Conservation (phyloP, 2,329 filamentous ascomycete species). For the Chaetomiaceae sp. region DNA sequence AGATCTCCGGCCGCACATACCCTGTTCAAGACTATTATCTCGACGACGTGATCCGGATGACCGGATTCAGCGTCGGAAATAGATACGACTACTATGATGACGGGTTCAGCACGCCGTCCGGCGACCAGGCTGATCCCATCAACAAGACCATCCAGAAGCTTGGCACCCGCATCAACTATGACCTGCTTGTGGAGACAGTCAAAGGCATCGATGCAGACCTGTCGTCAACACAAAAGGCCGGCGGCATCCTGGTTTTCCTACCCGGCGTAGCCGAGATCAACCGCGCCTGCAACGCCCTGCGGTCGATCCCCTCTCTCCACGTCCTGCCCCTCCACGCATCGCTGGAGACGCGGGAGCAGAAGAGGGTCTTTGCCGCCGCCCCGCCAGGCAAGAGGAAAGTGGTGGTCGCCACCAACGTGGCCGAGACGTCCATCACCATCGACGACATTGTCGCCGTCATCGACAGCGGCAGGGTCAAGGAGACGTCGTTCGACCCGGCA, state of each 20-base stretch:
- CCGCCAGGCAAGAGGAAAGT: constrained; percentile 83
- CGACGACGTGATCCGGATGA: constrained; percentile 79
- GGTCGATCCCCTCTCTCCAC: constrained; percentile 58
- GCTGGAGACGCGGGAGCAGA: constrained; percentile 81
- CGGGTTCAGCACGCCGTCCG: constrained; percentile 29
- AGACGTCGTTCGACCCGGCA: constrained; percentile 86
- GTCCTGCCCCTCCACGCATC: constrained; percentile 89
- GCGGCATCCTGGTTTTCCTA: constrained; percentile 92
- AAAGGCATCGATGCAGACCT: constrained; percentile 77
- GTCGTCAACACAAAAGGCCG: constrained; percentile 58
- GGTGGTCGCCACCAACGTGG: constrained; percentile 92
- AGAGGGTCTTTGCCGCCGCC: constrained; percentile 73
- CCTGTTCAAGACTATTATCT: constrained; percentile 87
- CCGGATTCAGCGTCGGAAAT: constrained; percentile 56
- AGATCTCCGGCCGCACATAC: constrained; percentile 84
- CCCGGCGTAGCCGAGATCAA: constrained; percentile 91
- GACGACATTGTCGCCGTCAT: constrained; percentile 96
- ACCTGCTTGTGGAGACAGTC: constrained; percentile 75
- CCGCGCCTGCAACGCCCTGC: constrained; percentile 66
- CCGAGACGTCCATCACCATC: constrained; percentile 97
- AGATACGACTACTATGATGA: constrained; percentile 39
- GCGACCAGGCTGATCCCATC: constrained; percentile 48
- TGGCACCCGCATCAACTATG: constrained; percentile 86
- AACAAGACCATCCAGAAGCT: constrained; percentile 68
- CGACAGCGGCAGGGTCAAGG: constrained; percentile 91